These are phyloP conservation scores for Penicillium expansum DNA, from an alignment of 2,329 filamentous ascomycete genomes.

Conservation along the genomic window DNA sequence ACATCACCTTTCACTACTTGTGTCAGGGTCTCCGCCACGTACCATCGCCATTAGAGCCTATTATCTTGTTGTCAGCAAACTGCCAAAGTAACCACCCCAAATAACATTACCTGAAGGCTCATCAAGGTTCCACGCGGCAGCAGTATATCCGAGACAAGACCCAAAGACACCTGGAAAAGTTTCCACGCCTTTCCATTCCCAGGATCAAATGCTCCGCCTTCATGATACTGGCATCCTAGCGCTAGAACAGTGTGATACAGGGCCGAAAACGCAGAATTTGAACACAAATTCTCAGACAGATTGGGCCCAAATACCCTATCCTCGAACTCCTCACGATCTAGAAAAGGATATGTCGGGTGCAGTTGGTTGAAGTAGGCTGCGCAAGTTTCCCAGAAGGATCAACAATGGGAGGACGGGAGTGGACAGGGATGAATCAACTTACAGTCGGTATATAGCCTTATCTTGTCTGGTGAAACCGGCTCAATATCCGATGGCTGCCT, in stretches of 20 bases:
- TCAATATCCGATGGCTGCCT: neutral
- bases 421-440: neutral
- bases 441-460: constrained; percentile 1
- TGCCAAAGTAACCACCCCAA: neutral
- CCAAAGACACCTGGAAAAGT: constrained; percentile 40
- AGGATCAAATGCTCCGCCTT: constrained; percentile 40
- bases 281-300: constrained; percentile 25
- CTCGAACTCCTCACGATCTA: constrained; percentile 40
- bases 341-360: constrained; percentile 44
- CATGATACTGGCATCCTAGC: constrained; percentile 38
- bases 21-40: neutral
- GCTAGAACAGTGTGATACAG: constrained; percentile 43
- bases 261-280: constrained; percentile 36
- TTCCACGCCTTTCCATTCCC: constrained; percentile 42
- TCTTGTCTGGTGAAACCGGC: neutral
- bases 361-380: constrained; percentile 42
- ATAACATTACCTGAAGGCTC: constrained; percentile 19
- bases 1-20: too few relatives aligned
- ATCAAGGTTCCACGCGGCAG: constrained; percentile 23
- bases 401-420: neutral
- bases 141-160: constrained; percentile 36
- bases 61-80: neutral
- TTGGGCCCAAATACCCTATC: constrained; percentile 27
- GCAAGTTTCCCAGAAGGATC: neutral
- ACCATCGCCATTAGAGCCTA: neutral